Base-by-base conservation (phyloP, 2,329 filamentous ascomycete species). In the Claviceps sp. region DNA sequence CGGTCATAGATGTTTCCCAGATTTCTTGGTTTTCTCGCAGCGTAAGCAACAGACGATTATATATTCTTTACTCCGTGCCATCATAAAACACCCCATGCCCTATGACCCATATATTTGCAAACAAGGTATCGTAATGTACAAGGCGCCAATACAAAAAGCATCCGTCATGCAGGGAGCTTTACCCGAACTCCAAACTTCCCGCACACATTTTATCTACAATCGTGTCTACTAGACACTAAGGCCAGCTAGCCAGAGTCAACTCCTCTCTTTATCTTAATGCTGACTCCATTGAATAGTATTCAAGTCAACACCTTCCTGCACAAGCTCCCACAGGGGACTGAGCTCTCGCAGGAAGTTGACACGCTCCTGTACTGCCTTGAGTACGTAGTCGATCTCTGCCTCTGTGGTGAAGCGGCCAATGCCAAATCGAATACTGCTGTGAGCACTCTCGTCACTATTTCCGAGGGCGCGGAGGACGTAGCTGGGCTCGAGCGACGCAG, bases 211-310 rank as follows among this genome's bases (percentile, higher is more conserved):
- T 40, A 20, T 43, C 9, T 3, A 34, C 36, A 30, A 13, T 44
- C 16, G 34, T 26, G 16, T 38, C 14, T 24, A 30, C 26, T 7
- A 24, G 24, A 34, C 13, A 48, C 41, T 36, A 4, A 6, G 40
- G 6, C 13, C 46, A 26, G 47, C 16, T 24, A 37, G 30, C 9
- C 44, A 13, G 13, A 9, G 18, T 9, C 8, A 43, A 16, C 9
- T 5, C 13, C 13, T 18, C 13, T 13, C 13, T 7, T 40, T 4
- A 18, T 6, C 54, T 78, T 74, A 97, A 70, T 98, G 93, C 73
- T 96, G 90, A 66, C 87, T 95, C 93, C 93, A 98, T 71, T 98
- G 85, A 62, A 98, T 98, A 44, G 89, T 95, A 70, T 94, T 87
- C 59, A 98, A 72, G 65, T 95, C 93, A 57, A 98, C 81, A 16